Evolutionary conservation across 495 filamentous ascomycete species (phyloP).

Genomic region (Pyrenula aspistea): DNA sequence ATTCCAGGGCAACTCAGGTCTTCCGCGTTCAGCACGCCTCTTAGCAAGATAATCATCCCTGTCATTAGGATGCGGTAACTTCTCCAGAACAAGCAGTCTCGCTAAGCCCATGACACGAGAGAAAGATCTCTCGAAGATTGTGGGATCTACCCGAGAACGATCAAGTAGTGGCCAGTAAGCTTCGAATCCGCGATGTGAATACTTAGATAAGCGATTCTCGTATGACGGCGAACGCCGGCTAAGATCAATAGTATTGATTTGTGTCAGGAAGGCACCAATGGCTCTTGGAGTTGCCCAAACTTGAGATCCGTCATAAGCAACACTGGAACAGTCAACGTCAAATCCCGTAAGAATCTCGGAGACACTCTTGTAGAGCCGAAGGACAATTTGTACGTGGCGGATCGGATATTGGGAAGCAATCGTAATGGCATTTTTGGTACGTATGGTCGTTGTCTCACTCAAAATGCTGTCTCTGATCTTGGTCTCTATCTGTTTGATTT

Average conservation of each 20-base stretch:
- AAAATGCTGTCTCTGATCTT: constrained; percentile 59
- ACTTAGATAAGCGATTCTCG: constrained; percentile 80
- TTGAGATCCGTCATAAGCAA: constrained; percentile 65
- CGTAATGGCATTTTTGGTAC: constrained; percentile 76
- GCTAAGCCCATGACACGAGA: constrained; percentile 63
- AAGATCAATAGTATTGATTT: constrained; percentile 69
- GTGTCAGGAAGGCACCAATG: constrained; percentile 63
- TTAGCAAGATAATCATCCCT: constrained; percentile 55
- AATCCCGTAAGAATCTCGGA: constrained; percentile 77
- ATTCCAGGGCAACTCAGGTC: constrained; percentile 27
- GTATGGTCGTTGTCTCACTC: constrained; percentile 60
- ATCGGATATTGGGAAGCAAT: constrained; percentile 74
- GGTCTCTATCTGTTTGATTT: constrained; percentile 68
- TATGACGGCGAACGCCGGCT: constrained; percentile 71
- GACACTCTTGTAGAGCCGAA: constrained; percentile 69
- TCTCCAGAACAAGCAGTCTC: constrained; percentile 65
- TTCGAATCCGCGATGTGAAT: constrained; percentile 72
- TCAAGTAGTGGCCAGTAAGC: constrained; percentile 65
- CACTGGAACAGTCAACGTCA: constrained; percentile 73
- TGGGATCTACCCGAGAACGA: constrained; percentile 61
- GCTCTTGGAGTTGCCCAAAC: constrained; percentile 63
- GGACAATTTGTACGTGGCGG: constrained; percentile 71
- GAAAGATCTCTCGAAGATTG: constrained; percentile 74
- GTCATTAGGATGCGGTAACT: constrained; percentile 50
- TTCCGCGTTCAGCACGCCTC: constrained; percentile 55